Base-by-base conservation (phyloP, 225 moss, liverwort and hornwort genomes). In the Lunularia cruciata region DNA sequence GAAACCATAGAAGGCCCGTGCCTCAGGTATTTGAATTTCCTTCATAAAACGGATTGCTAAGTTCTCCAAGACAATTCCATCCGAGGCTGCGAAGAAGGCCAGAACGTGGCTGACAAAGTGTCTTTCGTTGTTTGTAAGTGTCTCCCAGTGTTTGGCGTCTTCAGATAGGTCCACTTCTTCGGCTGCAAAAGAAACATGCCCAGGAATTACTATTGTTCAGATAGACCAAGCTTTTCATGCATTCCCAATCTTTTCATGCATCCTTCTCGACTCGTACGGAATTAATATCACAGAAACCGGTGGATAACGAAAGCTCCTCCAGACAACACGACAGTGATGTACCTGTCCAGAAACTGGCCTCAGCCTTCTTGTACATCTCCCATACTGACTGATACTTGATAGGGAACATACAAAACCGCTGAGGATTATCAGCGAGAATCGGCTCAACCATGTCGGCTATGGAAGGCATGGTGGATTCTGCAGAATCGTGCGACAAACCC, bases 61-160 rank as follows among this genome's bases (percentile, higher is more conserved):
- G 40, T 95, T 95, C 22, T 95, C 95, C 0, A 95, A 77, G 32
- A 95, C 95, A 48, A 92, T 95, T 23, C 95, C 95, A 56, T 95
- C 95, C 2, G 95, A 95, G 1, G 92, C 90, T 31, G 92, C 95
- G 60, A 95, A 92, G 46, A 92, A 92, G 5, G 95, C 95, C 34
- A 95, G 68, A 23, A 95, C 88, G 31, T 95, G 92, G 64, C 95
- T 92, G 40, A 95, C 78, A 6, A 95, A 92, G 49, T 95, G 95
- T 71, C 78, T 86, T 61, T 95, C 95, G 39, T 87, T 71, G 39
- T 72, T 68, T 31, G 62, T 83, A 39, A 92, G 77, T 0, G 66
- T 65, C 65, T 90, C 95, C 95, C 95, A 95, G 33, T 95, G 95
- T 72, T 85, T 87, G 14, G 77, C 72, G 67, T 95, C 95, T 0